Percentiles rank a stretch among this genome's conserved stretches.
phyloP scores from a whole-genome alignment of 2,329 filamentous ascomycete species.

The Orbilia oligospora region DNA sequence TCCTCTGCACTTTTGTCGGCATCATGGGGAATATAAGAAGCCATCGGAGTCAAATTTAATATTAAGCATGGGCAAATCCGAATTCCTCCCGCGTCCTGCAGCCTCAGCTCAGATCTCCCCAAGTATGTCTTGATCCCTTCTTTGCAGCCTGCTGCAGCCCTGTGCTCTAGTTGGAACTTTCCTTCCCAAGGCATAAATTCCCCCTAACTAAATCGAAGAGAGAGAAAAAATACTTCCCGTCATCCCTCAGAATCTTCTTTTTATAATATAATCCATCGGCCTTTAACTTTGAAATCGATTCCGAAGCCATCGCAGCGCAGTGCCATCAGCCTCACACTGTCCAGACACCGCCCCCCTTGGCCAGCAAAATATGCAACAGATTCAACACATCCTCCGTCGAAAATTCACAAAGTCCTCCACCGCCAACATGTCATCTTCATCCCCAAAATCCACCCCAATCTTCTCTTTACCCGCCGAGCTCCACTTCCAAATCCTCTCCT shows the following conservation, averaged over 20 bases:
- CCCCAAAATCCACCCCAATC: slow-evolving; percentile 1
- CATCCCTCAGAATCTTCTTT: background rate
- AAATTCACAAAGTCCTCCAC: background rate
- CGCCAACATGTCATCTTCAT: background rate
- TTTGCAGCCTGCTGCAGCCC: background rate
- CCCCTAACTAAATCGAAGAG: background rate
- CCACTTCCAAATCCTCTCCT: slow-evolving; percentile 29
- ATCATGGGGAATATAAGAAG: slow-evolving; percentile 4
- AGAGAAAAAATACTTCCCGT: background rate
- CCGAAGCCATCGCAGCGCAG: background rate
- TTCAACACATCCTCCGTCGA: slow-evolving; percentile 1
- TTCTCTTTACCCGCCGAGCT: slow-evolving; percentile 21
- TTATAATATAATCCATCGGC: background rate
- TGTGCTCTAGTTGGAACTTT: background rate
- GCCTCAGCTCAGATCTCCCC: no score
- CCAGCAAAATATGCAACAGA: slow-evolving; percentile 9
- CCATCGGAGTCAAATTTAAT: background rate
- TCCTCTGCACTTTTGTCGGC: background rate
- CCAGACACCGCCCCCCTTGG: no score
- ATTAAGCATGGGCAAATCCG: background rate
- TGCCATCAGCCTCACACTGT: background rate
- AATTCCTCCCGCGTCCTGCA: background rate
- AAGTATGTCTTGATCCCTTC: background rate
- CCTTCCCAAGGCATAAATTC: background rate
- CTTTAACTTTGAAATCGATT: background rate